Evolutionary conservation across 2,329 filamentous ascomycete genomes (phyloP).

Genomic region (Venturia nashicola): DNA sequence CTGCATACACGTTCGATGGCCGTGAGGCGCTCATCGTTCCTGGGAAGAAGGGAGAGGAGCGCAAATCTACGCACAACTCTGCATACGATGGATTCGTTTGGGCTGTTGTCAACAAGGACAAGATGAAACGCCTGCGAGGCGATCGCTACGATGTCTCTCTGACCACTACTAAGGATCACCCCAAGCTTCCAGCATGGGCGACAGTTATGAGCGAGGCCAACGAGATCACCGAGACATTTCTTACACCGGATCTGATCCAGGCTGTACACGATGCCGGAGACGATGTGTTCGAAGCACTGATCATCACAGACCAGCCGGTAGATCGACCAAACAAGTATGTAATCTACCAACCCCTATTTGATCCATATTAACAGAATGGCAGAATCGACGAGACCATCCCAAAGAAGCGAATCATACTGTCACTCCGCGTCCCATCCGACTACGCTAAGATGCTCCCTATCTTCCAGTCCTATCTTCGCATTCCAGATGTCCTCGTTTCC

Average conservation of each 20-base stretch:
- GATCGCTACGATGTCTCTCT: conserved; percentile 91
- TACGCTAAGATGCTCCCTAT: conserved; percentile 55
- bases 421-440: conserved; percentile 50
- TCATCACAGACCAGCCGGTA: conserved; percentile 78
- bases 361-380: background rate
- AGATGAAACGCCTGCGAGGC: conserved; percentile 80
- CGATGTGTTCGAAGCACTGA: conserved; percentile 69
- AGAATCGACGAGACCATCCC: conserved; percentile 75
- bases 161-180: conserved; percentile 82
- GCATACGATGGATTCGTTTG: conserved; percentile 85
- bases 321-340: conserved; percentile 76
- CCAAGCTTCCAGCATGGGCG: conserved; percentile 79
- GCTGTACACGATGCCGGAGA: conserved; percentile 70
- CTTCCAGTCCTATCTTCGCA: conserved; percentile 68
- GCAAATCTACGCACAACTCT: conserved; percentile 47
- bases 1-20: conserved; percentile 82
- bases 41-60: conserved; percentile 43
- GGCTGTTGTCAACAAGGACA: conserved; percentile 88
- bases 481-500: conserved; percentile 71
- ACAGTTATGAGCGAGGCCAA: conserved; percentile 96
- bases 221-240: conserved; percentile 76
- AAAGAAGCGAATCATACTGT: conserved; percentile 77
- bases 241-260: conserved; percentile 77
- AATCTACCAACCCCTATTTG: background rate
- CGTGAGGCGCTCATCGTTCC: conserved; percentile 70